These are phyloP conservation scores for Cyclotella sp. DNA, from an alignment of 108 stramenopile genomes.

Conservation along the genomic window DNA sequence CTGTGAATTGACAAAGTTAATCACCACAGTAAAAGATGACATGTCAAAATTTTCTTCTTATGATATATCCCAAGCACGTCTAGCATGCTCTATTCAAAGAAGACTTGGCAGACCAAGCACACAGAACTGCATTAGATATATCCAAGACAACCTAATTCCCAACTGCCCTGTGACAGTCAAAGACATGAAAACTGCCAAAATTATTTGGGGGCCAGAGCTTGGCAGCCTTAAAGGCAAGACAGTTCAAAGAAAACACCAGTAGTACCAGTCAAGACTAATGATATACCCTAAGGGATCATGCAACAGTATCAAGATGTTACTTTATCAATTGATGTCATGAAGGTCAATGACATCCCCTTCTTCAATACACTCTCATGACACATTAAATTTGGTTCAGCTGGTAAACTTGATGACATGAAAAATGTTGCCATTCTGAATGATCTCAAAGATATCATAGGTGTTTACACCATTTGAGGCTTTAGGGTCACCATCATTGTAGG, in stretches of 20 bases:
- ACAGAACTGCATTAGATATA: not conserved
- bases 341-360: slow-evolving; percentile 55
- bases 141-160: not conserved
- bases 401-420: not conserved
- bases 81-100: not conserved
- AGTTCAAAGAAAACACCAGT: not conserved
- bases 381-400: slow-evolving; percentile 25
- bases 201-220: slow-evolving; percentile 1
- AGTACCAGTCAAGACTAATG: not conserved
- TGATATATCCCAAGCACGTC: not conserved
- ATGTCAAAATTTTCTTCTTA: not conserved
- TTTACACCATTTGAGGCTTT: not conserved
- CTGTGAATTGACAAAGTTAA: not conserved
- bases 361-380: too few species aligned
- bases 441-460: slow-evolving; percentile 2
- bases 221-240: not conserved
- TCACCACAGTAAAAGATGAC: not conserved
- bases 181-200: not conserved
- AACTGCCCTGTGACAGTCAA: not conserved
- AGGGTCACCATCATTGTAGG: not conserved
- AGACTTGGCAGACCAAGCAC: not conserved
- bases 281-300: slow-evolving; percentile 37
- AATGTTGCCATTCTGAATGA: not conserved
- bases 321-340: slow-evolving; percentile 52
- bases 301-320: slow-evolving; percentile 26